Conservation (phyloP, 2,329 filamentous ascomycete species). For the Colletotrichum eremochloae region DNA sequence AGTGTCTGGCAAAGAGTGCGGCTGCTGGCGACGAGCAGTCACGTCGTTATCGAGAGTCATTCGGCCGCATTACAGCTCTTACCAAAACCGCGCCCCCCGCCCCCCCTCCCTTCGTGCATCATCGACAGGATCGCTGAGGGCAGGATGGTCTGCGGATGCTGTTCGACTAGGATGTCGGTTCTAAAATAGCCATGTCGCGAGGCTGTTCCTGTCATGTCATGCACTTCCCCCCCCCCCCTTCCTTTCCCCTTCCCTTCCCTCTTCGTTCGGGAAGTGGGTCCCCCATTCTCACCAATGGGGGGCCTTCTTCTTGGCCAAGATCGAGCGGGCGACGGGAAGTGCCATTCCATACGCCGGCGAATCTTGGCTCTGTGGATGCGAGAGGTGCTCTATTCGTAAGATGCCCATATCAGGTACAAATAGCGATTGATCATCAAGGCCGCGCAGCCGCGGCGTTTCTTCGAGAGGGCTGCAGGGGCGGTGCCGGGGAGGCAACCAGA, state of each 20-base stretch:
- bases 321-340: no score
- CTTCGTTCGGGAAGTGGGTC: not conserved
- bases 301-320: not conserved
- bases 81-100: not conserved
- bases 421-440: not conserved
- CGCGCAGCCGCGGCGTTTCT: not conserved
- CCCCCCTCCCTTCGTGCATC: no score
- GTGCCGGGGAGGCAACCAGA: no score
- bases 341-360: not conserved
- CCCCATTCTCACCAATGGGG: not conserved
- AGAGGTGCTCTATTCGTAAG: no score
- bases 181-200: conserved; percentile 16
- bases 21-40: not conserved
- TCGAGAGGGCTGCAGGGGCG: not conserved
- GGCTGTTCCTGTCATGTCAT: conserved; percentile 2
- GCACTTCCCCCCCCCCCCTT: not conserved
- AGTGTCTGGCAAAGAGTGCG: not conserved
- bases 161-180: conserved; percentile 6
- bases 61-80: not conserved
- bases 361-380: no score
- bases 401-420: not conserved
- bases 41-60: not conserved
- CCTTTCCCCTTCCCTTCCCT: no score
- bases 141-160: not conserved
- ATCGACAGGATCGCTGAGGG: not conserved